Conservation (phyloP, 108 stramenopile species). For the Nannochloropsis granulata region DNA sequence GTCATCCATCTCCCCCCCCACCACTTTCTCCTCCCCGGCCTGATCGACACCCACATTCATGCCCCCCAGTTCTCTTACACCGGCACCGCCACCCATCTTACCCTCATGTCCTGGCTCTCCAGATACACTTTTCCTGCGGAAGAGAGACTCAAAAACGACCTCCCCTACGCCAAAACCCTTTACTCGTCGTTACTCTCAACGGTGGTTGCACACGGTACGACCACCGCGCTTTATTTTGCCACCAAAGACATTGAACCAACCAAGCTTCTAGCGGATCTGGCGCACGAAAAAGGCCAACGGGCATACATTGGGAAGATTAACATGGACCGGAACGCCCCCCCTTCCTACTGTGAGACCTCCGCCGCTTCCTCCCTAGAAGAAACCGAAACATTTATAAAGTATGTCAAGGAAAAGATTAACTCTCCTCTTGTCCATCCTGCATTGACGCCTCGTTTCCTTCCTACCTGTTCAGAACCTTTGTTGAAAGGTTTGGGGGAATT, state of each 20-base stretch:
- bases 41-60: conserved; percentile 35
- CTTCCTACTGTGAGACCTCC: conserved; percentile 35
- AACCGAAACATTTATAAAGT: conserved; percentile 31
- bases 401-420: neutral
- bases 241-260: conserved; percentile 37
- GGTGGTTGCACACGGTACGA: conserved; percentile 36
- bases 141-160: conserved; percentile 9
- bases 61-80: conserved; percentile 47
- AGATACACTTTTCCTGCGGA: conserved; percentile 49
- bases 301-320: conserved; percentile 47
- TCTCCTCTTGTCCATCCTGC: conserved; percentile 25
- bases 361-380: conserved; percentile 20
- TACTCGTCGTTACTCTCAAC: conserved; percentile 29
- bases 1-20: neutral
- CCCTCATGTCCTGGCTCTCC: conserved; percentile 45
- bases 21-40: neutral
- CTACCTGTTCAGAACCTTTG: conserved; percentile 43
- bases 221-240: conserved; percentile 40
- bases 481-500: conserved; percentile 31
- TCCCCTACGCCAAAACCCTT: neutral
- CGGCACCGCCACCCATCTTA: conserved; percentile 46
- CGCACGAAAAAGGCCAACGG: conserved; percentile 29
- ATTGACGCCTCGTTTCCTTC: conserved; percentile 48
- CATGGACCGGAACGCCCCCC: conserved; percentile 45
- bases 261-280: conserved; percentile 34